Base-by-base conservation (phyloP, 2,329 filamentous ascomycete species). In the Cadophora luteo-olivacea region DNA sequence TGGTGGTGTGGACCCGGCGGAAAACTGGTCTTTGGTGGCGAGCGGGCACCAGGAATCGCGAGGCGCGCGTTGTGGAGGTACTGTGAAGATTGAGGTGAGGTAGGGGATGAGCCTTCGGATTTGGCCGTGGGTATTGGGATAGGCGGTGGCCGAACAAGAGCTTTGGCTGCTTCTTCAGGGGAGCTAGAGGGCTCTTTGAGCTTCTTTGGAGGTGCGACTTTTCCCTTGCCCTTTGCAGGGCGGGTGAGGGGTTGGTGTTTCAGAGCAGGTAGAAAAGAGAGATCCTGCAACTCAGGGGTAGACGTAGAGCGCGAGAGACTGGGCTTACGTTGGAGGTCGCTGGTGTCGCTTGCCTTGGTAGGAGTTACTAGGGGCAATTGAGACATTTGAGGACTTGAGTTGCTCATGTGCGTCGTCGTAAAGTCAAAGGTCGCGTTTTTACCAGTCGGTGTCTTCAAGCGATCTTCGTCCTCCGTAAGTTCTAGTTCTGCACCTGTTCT, bases 161-260 rank as follows among this genome's bases (percentile, higher is more conserved):
- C 19, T 24, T 66, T 62, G 29, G 33, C 7, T 24, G 48, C 45
- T 52, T 48, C 32, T 64, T 54, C 61, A 9, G 49, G 24, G 1
- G 8, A 38, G 7, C 9, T 32, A 29, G 48, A 38, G 32, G 29
- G 7, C 14, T 16, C 3, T 54, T 60, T 19, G 11, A 9, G 41
- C 7, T 33, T 41, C 38, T 61, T 45, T 24, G 16, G 11, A 29
- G 57, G 8, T 9, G 38, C 54, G 33, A 48, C 68, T 65, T 69
- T 75, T 66, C 68, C 72, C 78, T 72, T 77, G 60, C 69, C 54
- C 61, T 72, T 62, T 48, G 72, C 41, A 36, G 69, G 71, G 48
- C 69, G 72, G 11, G 75, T 76, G 5, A 84, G 75, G 9, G 81
- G 75, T 51, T 82, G 81, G 49, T 82, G 80, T 51, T 79, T 81